Evolutionary conservation across 768 basidiomycete genomes (phyloP).

Genomic region (Mycena olivaceomarginata): DNA sequence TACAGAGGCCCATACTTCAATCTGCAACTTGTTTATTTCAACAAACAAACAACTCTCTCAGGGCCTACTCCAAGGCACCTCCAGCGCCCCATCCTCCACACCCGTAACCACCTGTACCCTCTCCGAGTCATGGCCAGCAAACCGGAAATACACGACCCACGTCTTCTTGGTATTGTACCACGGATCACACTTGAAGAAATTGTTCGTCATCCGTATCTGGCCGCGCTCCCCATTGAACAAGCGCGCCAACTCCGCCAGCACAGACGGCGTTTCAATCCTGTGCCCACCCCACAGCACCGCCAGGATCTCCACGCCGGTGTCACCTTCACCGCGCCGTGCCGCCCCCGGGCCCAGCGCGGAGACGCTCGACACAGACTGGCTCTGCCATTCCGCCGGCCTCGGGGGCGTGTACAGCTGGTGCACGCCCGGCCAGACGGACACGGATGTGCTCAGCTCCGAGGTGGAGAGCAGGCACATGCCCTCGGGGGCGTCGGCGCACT

Average conservation of each 20-base stretch:
- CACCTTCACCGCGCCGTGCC: not conserved
- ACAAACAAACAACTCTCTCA: not conserved
- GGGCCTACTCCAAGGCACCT: not conserved
- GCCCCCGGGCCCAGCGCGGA: not conserved
- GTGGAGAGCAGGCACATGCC: constrained; percentile 4
- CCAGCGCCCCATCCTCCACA: constrained; percentile 2
- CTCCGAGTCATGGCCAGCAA: not conserved
- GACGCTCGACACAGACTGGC: not conserved
- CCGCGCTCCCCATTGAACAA: not conserved
- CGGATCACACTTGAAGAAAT: constrained; percentile 1
- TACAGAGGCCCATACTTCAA: no score
- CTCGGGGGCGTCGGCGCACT: not conserved
- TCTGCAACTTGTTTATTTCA: not conserved
- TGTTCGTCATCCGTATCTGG: constrained; percentile 7
- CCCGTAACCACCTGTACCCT: constrained; percentile 1
- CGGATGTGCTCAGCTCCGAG: not conserved
- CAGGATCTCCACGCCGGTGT: not conserved
- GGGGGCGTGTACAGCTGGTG: not conserved
- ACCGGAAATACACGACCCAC: not conserved
- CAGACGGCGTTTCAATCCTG: not conserved
- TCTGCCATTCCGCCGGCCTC: not conserved
- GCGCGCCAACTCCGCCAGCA: not conserved
- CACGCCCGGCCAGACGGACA: not conserved
- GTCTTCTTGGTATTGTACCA: constrained; percentile 1
- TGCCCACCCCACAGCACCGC: not conserved